phyloP scores from a whole-genome alignment of 148 eudicot species.

The Talinum fruticosum region DNA sequence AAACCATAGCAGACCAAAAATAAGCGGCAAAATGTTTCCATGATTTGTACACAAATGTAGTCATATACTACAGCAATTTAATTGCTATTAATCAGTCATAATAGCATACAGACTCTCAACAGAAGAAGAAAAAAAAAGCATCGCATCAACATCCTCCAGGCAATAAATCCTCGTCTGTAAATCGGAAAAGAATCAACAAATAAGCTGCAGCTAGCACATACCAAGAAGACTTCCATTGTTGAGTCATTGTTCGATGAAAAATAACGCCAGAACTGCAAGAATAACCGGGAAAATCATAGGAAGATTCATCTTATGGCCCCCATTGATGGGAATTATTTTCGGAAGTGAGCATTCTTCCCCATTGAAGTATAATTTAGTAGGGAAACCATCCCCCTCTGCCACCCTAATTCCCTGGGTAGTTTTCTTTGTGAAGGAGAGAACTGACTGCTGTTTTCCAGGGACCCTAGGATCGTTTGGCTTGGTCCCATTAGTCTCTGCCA shows the following conservation, averaged over 20 bases:
- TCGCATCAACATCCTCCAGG: slow-evolving; percentile 15
- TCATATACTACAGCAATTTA: slow-evolving; percentile 24
- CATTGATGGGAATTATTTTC: slow-evolving; percentile 37
- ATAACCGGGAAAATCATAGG: slow-evolving; percentile 24
- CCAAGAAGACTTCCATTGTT: not conserved
- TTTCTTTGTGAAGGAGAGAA: slow-evolving; percentile 63
- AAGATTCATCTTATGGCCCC: slow-evolving; percentile 30
- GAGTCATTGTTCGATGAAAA: slow-evolving; percentile 37
- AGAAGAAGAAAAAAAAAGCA: slow-evolving; percentile 14
- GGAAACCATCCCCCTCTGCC: slow-evolving; percentile 56
- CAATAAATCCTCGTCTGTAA: slow-evolving; percentile 10
- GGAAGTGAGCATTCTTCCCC: slow-evolving; percentile 83
- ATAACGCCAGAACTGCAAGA: slow-evolving; percentile 31
- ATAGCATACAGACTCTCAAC: slow-evolving; percentile 17
- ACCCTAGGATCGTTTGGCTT: slow-evolving; percentile 49
- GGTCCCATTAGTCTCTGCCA: slow-evolving; percentile 55
- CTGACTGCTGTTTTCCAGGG: slow-evolving; percentile 77
- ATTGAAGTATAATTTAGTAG: slow-evolving; percentile 60
- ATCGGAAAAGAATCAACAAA: slow-evolving; percentile 36
- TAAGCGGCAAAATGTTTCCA: slow-evolving; percentile 5
- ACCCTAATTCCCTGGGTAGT: slow-evolving; percentile 42
- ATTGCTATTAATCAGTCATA: slow-evolving; percentile 20
- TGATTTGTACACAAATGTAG: slow-evolving; percentile 27
- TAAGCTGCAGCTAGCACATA: slow-evolving; percentile 24
- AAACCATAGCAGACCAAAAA: not conserved